These are phyloP conservation scores for Phytophthora sp. DNA, from an alignment of 352 stramenopile genomes.

Conservation along the genomic window DNA sequence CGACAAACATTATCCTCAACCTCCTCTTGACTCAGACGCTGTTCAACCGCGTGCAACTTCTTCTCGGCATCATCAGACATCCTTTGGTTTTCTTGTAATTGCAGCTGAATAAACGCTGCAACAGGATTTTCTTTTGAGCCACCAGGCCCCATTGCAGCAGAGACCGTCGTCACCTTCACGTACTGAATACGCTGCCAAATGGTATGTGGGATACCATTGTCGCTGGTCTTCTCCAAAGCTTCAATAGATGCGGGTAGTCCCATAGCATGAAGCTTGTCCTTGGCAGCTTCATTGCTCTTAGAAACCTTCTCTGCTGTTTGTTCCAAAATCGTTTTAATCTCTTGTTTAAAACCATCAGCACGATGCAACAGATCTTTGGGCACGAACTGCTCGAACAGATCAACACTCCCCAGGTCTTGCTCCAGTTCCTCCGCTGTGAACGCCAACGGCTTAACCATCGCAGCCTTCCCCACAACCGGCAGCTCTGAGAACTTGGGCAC, in stretches of 20 bases:
- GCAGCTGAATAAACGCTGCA: constrained; percentile 47
- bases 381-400: constrained; percentile 79
- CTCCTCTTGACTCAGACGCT: constrained; percentile 60
- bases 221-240: constrained; percentile 70
- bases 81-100: constrained; percentile 58
- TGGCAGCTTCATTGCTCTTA: constrained; percentile 55
- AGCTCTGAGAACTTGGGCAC: constrained; percentile 65
- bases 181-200: constrained; percentile 69
- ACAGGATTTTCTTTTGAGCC: constrained; percentile 40
- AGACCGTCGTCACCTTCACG: constrained; percentile 41
- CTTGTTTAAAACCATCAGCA: constrained; percentile 55
- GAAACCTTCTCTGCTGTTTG: constrained; percentile 49
- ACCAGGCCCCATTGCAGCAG: constrained; percentile 22
- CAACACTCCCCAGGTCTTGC: constrained; percentile 57
- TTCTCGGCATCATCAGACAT: constrained; percentile 65
- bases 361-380: constrained; percentile 57
- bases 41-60: constrained; percentile 62
- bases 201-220: constrained; percentile 57
- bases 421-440: constrained; percentile 58
- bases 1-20: constrained; percentile 71
- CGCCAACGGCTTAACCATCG: constrained; percentile 68
- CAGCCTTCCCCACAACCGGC: constrained; percentile 59
- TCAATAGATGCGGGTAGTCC: constrained; percentile 81
- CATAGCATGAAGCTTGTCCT: constrained; percentile 60
- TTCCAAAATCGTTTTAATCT: constrained; percentile 52